Evolutionary conservation across 2,329 filamentous ascomycete species (phyloP), one percentile per base, ranked within the genome.

Genomic region (Fonsecaea pedrosoi): DNA sequence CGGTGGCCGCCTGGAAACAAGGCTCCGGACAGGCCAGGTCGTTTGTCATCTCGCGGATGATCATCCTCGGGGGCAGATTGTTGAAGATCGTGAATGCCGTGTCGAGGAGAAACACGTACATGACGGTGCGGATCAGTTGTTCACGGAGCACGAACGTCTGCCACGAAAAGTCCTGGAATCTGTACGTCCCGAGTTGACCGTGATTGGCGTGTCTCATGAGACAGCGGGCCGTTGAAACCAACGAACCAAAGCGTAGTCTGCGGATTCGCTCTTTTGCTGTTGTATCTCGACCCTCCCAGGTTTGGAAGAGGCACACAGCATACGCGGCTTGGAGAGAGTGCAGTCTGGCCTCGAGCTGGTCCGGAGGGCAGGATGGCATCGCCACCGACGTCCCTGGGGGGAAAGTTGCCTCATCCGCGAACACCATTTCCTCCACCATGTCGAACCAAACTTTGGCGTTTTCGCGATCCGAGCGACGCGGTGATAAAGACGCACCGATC

Each of bases 11-110:
- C 64, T 80, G 77, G 62, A 79, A 80, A 62, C 77, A 79, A 3
- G 73, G 66, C 65, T 80, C 78, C 0, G 78, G 74, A 8, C 69
- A 71, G n/a, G 75, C 75, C 73, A 78, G 72, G 56, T 76, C 73
- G 70, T 80, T 78, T 48, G 74, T 76, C 76, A 80, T 77, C 63
- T 80, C 78, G 60, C 77, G 77, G 53, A 79, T 76, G 0, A 78
- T 75, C 74, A 80, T 77, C 15, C 78, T 73, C 18, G 78, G 78
- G 1, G 78, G 78, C 0, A 77, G 68, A 37, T 80, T 80, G 69
- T 80, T 79, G 69, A 80, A 80, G 12, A 78, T 79, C 21, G 79
- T 75, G 63, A 80, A 80, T 0, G 77, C 77, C 0, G 78, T 76
- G 57, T 80, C 78, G 10, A 80, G 62, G 9, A 80, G 25, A 3